Percentiles rank a stretch among this genome's conserved stretches.
Evolutionary conservation across 805 yeast genomes (phyloP).

Genomic region (Starmerella scarabaei): DNA sequence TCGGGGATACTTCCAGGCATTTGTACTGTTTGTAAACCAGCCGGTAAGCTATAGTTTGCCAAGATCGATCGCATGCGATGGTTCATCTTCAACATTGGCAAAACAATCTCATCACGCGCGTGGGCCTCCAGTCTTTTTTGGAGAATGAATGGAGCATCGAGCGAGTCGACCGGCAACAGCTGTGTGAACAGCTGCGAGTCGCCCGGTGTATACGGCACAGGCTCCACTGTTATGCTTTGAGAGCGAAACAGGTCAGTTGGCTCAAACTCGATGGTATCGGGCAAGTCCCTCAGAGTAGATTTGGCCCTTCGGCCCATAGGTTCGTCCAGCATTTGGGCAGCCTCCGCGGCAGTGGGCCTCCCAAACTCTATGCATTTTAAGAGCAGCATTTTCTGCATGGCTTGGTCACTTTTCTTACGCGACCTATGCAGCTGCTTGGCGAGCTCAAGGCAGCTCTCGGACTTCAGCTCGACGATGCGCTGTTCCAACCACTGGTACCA

Average conservation of each 20-base stretch:
- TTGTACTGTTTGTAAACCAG: constrained; percentile 47
- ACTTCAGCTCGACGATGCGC: neutral
- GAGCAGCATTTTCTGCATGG: neutral
- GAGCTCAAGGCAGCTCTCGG: neutral
- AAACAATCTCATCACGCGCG: constrained; percentile 33
- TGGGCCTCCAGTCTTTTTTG: constrained; percentile 50
- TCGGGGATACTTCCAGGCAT: constrained; percentile 46
- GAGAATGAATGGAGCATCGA: constrained; percentile 55
- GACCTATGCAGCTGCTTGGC: neutral
- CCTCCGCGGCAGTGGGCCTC: neutral
- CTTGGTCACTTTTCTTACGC: constrained; percentile 1
- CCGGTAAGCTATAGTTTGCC: constrained; percentile 42
- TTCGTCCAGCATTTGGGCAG: neutral
- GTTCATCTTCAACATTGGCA: constrained; percentile 24
- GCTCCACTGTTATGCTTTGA: neutral
- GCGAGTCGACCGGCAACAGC: constrained; percentile 51
- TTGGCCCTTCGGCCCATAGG: neutral
- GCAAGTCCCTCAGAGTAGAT: neutral
- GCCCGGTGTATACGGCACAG: neutral
- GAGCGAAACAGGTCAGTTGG: neutral
- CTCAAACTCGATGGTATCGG: neutral
- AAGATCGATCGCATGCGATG: constrained; percentile 23
- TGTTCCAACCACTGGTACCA: neutral
- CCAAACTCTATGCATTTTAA: constrained; percentile 3
- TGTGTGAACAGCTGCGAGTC: constrained; percentile 35